Evolutionary conservation across 495 filamentous ascomycete genomes (phyloP).

Genomic region (Xylaria intraflava): DNA sequence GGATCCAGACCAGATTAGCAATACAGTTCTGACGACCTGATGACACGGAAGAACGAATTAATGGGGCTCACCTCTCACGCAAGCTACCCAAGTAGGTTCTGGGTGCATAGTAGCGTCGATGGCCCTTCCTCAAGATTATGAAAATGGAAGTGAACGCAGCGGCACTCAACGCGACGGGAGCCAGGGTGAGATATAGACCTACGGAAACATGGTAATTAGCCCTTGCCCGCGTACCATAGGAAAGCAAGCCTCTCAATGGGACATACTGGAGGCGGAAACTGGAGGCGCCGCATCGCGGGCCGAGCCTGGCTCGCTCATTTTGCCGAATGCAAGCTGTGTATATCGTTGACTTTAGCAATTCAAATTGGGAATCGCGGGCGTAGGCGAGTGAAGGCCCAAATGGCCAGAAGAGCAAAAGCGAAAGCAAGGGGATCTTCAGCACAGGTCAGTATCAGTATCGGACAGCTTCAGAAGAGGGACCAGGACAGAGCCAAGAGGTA

Average conservation of each 20-base stretch:
- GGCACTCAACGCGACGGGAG: conserved; percentile 61
- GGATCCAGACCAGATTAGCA: background rate
- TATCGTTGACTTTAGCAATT: no score
- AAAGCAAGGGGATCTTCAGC: no score
- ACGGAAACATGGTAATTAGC: conserved; percentile 7
- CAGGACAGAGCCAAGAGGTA: no score
- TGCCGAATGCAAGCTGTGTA: conserved; percentile 7
- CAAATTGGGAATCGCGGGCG: no score
- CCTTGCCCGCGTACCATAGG: background rate
- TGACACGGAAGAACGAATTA: background rate
- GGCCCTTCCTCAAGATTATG: conserved; percentile 63
- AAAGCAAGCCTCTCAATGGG: background rate
- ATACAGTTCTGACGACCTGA: background rate
- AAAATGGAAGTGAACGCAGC: conserved; percentile 62
- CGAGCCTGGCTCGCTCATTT: conserved; percentile 22
- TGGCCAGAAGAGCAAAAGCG: no score
- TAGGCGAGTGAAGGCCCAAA: no score
- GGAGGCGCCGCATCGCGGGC: conserved; percentile 8
- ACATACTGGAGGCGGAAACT: conserved; percentile 18
- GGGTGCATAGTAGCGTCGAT: conserved; percentile 77
- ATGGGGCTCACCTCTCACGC: conserved; percentile 49
- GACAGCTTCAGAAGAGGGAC: no score
- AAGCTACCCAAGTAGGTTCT: conserved; percentile 78
- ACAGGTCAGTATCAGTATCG: no score
- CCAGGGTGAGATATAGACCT: conserved; percentile 49